These are phyloP conservation scores for Arachnomyces sp. DNA, from an alignment of 2,329 filamentous ascomycete genomes.

Conservation along the genomic window DNA sequence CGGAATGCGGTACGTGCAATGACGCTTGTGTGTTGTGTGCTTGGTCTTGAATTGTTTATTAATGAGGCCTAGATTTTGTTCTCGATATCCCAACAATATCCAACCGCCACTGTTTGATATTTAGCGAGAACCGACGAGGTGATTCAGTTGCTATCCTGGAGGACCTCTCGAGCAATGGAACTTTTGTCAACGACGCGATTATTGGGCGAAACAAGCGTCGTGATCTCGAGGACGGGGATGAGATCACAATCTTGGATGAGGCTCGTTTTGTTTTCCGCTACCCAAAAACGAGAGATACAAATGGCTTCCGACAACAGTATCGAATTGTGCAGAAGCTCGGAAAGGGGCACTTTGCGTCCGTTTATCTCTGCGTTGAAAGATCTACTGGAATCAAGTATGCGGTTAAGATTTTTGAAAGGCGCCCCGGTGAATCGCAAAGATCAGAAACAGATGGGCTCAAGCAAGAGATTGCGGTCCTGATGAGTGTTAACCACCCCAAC, in stretches of 20 bases:
- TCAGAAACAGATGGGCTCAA: slow-evolving; percentile 80
- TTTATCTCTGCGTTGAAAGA: slow-evolving; percentile 85
- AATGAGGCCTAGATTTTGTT: slow-evolving; percentile 53
- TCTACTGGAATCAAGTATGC: slow-evolving; percentile 73
- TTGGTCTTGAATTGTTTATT: not conserved
- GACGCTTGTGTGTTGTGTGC: no score
- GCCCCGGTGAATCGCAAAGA: slow-evolving; percentile 70
- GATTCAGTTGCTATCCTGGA: slow-evolving; percentile 67
- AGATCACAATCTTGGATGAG: slow-evolving; percentile 78
- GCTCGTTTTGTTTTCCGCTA: slow-evolving; percentile 90
- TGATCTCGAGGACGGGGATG: slow-evolving; percentile 81
- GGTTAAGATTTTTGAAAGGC: slow-evolving; percentile 90
- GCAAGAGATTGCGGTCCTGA: slow-evolving; percentile 92
- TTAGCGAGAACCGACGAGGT: slow-evolving; percentile 51
- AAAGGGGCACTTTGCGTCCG: slow-evolving; percentile 91
- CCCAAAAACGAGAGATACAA: slow-evolving; percentile 65
- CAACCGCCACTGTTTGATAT: slow-evolving; percentile 59
- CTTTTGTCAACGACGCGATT: slow-evolving; percentile 86
- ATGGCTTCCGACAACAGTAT: slow-evolving; percentile 79
- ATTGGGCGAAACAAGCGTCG: slow-evolving; percentile 87
- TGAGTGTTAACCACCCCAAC: slow-evolving; percentile 94
- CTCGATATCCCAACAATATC: slow-evolving; percentile 75
- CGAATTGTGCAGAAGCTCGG: slow-evolving; percentile 76
- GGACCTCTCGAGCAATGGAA: slow-evolving; percentile 92
- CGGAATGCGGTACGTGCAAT: slow-evolving; percentile 71